Evolutionary conservation across 179 eudicot genomes (phyloP).

Genomic region (Spergularia azorica): DNA sequence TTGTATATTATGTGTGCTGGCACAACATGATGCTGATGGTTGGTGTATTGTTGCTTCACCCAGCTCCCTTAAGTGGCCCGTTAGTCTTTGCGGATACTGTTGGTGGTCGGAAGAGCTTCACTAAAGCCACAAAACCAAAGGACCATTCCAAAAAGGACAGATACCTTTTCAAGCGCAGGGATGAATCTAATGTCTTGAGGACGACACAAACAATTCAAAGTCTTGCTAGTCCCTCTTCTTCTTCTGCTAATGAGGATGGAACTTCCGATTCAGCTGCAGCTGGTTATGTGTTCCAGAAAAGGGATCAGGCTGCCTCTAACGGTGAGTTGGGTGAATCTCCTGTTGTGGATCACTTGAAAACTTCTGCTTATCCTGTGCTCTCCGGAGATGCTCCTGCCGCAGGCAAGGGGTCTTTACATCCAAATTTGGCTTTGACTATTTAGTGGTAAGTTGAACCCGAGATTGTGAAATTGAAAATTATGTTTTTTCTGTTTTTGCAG

Average conservation of each 20-base stretch:
- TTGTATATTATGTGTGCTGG: background rate
- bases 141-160: constrained; percentile 64
- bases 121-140: constrained; percentile 56
- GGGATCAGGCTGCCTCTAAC: constrained; percentile 30
- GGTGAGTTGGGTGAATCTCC: constrained; percentile 27
- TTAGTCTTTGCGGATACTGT: constrained; percentile 71
- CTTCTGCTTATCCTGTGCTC: constrained; percentile 15
- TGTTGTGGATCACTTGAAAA: constrained; percentile 24
- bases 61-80: constrained; percentile 94
- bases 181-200: constrained; percentile 43
- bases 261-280: constrained; percentile 37
- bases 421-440: background rate
- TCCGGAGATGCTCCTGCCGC: constrained; percentile 18
- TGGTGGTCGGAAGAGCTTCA: constrained; percentile 56
- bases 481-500: constrained; percentile 26
- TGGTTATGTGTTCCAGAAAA: constrained; percentile 52
- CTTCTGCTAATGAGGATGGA: constrained; percentile 43
- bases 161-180: constrained; percentile 82
- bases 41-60: constrained; percentile 23
- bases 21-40: constrained; percentile 14
- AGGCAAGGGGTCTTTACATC: constrained; percentile 25
- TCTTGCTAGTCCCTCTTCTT: constrained; percentile 35
- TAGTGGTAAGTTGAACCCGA: background rate
- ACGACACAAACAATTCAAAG: constrained; percentile 27
- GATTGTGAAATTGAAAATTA: constrained; percentile 13